phyloP scores from a whole-genome alignment of 2,329 filamentous ascomycete species.

The Aspergillus pseudotamarii region DNA sequence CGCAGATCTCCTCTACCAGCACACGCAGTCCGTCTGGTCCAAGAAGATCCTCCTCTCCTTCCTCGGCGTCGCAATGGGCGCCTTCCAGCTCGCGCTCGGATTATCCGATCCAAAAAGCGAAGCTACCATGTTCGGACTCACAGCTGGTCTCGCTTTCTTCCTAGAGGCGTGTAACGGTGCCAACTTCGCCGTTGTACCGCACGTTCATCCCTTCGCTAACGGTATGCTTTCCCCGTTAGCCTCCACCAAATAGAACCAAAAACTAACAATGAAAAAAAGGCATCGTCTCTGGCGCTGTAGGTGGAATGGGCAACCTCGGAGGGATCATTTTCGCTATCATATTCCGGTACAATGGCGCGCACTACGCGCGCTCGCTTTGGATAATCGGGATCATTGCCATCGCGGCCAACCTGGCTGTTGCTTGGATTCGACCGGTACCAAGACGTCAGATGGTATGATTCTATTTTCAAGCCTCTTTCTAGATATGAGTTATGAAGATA shows the following conservation, averaged over 20 bases:
- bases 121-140: conserved; percentile 72
- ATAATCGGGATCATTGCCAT: conserved; percentile 79
- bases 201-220: conserved; percentile 82
- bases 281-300: conserved; percentile 74
- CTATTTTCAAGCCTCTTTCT: not conserved
- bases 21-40: conserved; percentile 57
- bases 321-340: conserved; percentile 83
- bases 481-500: not conserved
- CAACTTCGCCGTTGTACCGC: conserved; percentile 83
- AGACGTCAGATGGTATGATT: conserved; percentile 49
- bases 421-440: conserved; percentile 64
- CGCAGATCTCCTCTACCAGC: conserved; percentile 58
- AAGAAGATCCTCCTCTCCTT: conserved; percentile 66
- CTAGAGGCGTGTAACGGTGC: conserved; percentile 82
- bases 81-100: conserved; percentile 65
- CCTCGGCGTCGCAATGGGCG: conserved; percentile 59
- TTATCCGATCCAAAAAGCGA: conserved; percentile 63
- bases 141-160: conserved; percentile 79
- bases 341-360: conserved; percentile 71
- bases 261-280: conserved; percentile 30
- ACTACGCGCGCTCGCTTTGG: conserved; percentile 75
- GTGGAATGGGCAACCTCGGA: conserved; percentile 80
- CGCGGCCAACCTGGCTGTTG: conserved; percentile 66
- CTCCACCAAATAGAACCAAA: not conserved
- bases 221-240: conserved; percentile 48